phyloP scores from a whole-genome alignment of 352 stramenopile species.

The Peronospora destructor region DNA sequence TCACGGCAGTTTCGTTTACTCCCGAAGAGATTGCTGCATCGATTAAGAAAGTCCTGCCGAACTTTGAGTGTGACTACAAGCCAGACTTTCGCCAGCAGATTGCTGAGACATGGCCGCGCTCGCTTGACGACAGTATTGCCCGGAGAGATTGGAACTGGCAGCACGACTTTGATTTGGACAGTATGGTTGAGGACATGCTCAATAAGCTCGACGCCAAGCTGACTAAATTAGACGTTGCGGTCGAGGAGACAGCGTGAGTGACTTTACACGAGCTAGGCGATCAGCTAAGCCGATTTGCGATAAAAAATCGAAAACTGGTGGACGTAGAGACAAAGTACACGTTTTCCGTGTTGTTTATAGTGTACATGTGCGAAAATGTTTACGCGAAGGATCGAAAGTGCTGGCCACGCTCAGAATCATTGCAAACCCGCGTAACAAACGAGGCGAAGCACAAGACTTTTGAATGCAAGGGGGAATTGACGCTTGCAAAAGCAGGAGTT shows the following conservation, averaged over 20 bases:
- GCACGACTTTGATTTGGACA: conserved; percentile 84
- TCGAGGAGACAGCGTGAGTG: conserved; percentile 21
- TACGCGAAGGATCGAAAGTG: too few species aligned
- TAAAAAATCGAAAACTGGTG: too few species aligned
- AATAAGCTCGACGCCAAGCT: conserved; percentile 78
- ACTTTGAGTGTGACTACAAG: conserved; percentile 83
- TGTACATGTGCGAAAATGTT: too few species aligned
- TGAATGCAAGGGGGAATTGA: too few species aligned
- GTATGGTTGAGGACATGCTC: conserved; percentile 88
- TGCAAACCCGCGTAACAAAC: too few species aligned
- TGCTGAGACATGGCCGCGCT: conserved; percentile 86
- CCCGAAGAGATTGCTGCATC: conserved; percentile 74
- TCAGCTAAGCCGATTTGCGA: background rate
- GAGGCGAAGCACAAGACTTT: too few species aligned
- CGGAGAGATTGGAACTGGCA: conserved; percentile 86
- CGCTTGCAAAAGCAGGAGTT: too few species aligned
- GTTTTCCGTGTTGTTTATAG: too few species aligned
- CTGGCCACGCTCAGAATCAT: too few species aligned
- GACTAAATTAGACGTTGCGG: conserved; percentile 12
- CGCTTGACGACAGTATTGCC: conserved; percentile 77
- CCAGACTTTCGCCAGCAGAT: conserved; percentile 89
- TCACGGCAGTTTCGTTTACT: conserved; percentile 87
- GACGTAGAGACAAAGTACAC: too few species aligned
- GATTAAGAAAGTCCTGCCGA: conserved; percentile 83
- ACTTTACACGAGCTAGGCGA: background rate